phyloP scores from a whole-genome alignment of 2,329 filamentous ascomycete species.

The Cercospora sp. region DNA sequence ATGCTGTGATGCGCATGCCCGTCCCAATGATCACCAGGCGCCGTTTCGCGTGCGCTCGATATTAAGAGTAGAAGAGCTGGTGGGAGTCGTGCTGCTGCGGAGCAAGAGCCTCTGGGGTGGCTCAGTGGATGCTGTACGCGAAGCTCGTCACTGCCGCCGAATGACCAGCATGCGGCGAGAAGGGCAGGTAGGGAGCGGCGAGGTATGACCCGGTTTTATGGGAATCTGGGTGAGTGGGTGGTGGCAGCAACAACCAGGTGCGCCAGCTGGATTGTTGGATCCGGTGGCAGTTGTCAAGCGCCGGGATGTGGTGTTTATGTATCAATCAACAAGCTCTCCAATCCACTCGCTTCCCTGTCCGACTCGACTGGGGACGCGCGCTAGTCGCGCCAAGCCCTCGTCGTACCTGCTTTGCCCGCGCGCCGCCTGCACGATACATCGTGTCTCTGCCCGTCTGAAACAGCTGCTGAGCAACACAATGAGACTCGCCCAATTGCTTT shows the following conservation, averaged over 20 bases:
- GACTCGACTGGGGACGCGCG: neutral
- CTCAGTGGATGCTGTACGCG: neutral
- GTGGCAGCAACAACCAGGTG: neutral
- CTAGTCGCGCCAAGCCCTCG: neutral
- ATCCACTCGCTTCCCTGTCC: neutral
- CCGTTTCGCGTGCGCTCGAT: neutral
- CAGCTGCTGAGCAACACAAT: conserved; percentile 4
- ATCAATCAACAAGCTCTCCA: neutral
- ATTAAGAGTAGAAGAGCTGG: neutral
- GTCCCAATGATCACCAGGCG: neutral
- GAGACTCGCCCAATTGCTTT: conserved; percentile 3
- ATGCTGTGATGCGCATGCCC: neutral
- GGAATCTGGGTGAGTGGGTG: neutral
- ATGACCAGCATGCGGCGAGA: conserved; percentile 9
- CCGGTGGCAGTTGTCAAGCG: conserved; percentile 3
- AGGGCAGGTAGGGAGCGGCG: neutral
- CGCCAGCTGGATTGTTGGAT: neutral
- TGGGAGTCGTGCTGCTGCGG: neutral
- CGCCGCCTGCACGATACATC: neutral
- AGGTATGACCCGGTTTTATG: neutral
- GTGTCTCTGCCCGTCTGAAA: neutral
- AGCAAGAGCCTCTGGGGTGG: neutral
- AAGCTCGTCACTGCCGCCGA: conserved; percentile 10
- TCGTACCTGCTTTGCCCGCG: neutral
- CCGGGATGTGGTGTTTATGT: conserved; percentile 11